These are phyloP conservation scores for Microascus cirrosus DNA, from an alignment of 2,329 filamentous ascomycete species.

Conservation along the genomic window DNA sequence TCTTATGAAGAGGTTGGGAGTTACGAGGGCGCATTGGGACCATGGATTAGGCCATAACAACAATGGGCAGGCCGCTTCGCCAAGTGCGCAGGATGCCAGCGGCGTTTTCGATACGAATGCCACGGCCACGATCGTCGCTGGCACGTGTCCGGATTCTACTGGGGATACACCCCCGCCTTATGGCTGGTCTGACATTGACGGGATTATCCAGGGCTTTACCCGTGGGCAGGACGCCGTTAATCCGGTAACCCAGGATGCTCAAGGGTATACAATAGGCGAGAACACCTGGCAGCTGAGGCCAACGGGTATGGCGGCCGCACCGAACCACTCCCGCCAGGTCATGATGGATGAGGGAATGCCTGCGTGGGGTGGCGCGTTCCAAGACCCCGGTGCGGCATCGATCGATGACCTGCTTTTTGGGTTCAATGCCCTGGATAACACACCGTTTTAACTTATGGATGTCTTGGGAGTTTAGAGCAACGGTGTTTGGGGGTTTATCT, in stretches of 20 bases:
- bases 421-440: constrained; percentile 17
- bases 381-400: constrained; percentile 7
- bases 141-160: not conserved
- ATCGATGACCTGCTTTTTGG: constrained; percentile 19
- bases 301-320: not conserved
- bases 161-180: constrained; percentile 3
- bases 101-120: not conserved
- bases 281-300: not conserved
- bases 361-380: not conserved
- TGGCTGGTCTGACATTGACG: constrained; percentile 21
- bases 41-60: not conserved
- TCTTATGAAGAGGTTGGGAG: constrained; percentile 30
- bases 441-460: constrained; percentile 7
- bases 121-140: not conserved
- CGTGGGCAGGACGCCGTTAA: constrained; percentile 9
- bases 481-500: no score
- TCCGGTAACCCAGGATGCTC: not conserved
- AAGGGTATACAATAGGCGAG: not conserved
- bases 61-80: not conserved
- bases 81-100: not conserved
- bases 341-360: not conserved
- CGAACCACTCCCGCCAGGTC: not conserved
- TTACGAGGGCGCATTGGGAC: not conserved
- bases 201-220: constrained; percentile 23
- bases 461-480: not conserved